Evolutionary conservation across 192 early-diverging fungal species (phyloP).

Genomic region (Coemansia sp.): DNA sequence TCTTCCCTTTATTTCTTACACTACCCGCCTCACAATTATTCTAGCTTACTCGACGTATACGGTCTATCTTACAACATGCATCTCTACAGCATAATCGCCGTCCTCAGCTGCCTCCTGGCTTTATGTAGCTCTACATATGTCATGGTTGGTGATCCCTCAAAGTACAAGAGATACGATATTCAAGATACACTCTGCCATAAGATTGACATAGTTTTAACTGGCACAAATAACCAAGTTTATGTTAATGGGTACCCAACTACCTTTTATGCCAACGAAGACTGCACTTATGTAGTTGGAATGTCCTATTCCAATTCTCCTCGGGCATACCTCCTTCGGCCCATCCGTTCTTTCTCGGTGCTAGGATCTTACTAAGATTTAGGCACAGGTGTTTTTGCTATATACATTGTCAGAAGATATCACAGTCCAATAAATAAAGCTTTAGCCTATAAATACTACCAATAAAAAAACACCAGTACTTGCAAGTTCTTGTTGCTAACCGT

Average conservation of each 20-base stretch:
- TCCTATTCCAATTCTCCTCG: neutral
- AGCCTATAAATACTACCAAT: neutral
- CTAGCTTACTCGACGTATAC: neutral
- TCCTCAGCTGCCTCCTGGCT: neutral
- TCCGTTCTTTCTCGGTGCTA: neutral
- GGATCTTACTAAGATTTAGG: neutral
- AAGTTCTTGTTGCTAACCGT: neutral
- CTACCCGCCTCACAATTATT: neutral
- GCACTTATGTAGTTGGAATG: neutral
- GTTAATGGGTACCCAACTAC: too few species aligned
- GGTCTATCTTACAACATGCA: neutral
- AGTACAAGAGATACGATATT: neutral
- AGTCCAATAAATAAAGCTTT: neutral
- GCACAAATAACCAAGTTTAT: neutral
- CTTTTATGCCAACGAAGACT: neutral
- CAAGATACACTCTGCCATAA: neutral
- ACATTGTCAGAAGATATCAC: neutral
- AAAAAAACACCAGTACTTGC: too few species aligned
- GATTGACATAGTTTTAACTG: neutral
- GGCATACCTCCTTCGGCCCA: neutral
- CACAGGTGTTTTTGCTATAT: neutral
- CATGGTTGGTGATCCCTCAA: neutral
- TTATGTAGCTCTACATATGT: neutral
- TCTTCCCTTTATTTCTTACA: neutral
- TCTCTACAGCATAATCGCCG: neutral